Base-by-base conservation (phyloP, 495 filamentous ascomycete genomes). In the Podospora fimiseda region DNA sequence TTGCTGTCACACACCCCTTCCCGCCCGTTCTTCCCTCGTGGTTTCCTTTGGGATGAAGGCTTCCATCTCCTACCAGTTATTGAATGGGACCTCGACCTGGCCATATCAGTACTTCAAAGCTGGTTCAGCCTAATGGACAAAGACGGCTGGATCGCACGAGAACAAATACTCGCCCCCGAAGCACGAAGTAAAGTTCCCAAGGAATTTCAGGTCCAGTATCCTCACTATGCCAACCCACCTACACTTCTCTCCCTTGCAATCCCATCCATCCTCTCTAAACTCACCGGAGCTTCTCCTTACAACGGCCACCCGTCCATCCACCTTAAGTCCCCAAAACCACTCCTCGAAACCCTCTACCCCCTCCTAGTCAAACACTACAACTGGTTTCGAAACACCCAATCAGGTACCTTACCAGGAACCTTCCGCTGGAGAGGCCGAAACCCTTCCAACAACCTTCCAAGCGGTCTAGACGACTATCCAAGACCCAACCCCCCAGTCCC, bases 11-110 rank as follows among this genome's bases (percentile, higher is more conserved):
- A 83, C 63, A 88, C 95, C 50, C 91, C 91, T 4, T 95, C 89
- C 16, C 73, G 91, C 20, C 86, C 91, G 0, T 96, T 95, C 74
- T 96, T 96, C 65, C 90, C 91, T 0, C 72, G 92, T 62, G 91
- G 91, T 0, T 96, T 96, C 64, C 75, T 95, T 9, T 96, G 91
- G 91, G 91, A 96, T 63, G 91, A 96, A 61, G 91, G 91, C 1
- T 96, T 96, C 68, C 91, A 96, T 62, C 74, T 96, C 20, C 78
- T 96, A 52, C 91, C 91, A 9, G 79, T 96, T 21, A 74, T 85
- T 20, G 91, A 96, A 57, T 96, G 87, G 80, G 91, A 96, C 62
- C 80, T 88, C 23, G 90, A 94, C 66, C 79, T 95, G 39, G 85
- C 87, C 2, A 83, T 96, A 15, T 87, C 94, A 50, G 87, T 96